Base-by-base conservation (phyloP, 139 green algal species). In the Closterium sp. region DNA sequence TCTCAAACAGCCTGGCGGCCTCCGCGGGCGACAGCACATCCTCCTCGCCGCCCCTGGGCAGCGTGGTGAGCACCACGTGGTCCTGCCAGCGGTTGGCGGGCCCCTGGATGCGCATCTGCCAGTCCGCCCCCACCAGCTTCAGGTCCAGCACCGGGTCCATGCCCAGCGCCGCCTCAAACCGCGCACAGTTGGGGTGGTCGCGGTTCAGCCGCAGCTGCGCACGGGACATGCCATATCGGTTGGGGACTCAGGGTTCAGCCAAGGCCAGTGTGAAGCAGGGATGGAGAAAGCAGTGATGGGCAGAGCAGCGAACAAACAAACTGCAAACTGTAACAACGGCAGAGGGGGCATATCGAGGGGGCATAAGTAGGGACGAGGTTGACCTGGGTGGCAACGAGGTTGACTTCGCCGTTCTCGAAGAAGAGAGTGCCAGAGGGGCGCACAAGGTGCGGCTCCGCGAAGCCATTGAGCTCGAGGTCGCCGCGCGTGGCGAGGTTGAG, bases 301-400 rank as follows among this genome's bases (percentile, higher is more conserved):
- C 36, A 55, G 36, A 55, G 36, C 36, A 55, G 36, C 4, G 36
- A 55, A 55, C 85, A 55, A 32, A n/a, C 85, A 55, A 89, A 4
- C 85, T 84, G 25, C 23, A n/a, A 84, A 4, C 5, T 31, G 28
- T 84, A 33, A 12, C 69, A 7, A 31, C 4, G 8, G 69, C 69
- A 84, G 25, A 84, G 25, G 28, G 28, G 4, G n/a, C 76, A 85
- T 33, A 6, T 2, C 10, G 3, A 85, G 28, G 28, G 28, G 2
- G 76, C 0, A 4, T 86, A 23, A 34, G 21, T 9, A 86, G 81
- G 81, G 30, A 34, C 8, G 16, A 86, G 23, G n/a, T n/a, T n/a
- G n/a, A n/a, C n/a, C n/a, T n/a, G n/a, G n/a, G n/a, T 98, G 6
- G 97, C 97, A 90, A 99, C 95, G 66, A 99, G 94, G 94, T 99